phyloP scores from a whole-genome alignment of 179 eudicot genomes.

The Silene coronaria region DNA sequence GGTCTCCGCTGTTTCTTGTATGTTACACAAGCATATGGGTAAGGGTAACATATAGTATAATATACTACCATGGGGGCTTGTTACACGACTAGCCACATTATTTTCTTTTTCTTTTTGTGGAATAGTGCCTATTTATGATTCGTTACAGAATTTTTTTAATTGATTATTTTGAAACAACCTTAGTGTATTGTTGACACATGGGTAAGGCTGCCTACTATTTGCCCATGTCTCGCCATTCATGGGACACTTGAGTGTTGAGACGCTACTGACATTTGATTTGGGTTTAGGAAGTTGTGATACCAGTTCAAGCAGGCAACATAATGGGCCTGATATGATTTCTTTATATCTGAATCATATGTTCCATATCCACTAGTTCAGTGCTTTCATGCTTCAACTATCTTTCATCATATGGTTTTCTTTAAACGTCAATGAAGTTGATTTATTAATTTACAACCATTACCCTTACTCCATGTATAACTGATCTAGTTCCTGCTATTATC shows the following conservation, averaged over 20 bases:
- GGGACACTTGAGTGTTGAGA: too few relatives aligned
- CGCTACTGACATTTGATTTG: background rate
- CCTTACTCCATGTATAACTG: background rate
- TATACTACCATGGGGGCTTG: too few relatives aligned
- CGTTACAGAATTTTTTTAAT: background rate
- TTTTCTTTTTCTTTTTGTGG: background rate
- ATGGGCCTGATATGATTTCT: background rate
- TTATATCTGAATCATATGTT: background rate
- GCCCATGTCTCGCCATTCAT: background rate
- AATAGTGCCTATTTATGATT: background rate
- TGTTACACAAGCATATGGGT: too few relatives aligned
- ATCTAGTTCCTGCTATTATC: background rate
- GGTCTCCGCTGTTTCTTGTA: too few relatives aligned
- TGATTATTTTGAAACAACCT: background rate
- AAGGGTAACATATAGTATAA: too few relatives aligned
- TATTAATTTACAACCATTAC: background rate
- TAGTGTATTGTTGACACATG: background rate
- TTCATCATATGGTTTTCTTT: background rate
- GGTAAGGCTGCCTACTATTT: background rate
- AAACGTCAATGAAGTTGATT: background rate
- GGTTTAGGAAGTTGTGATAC: background rate
- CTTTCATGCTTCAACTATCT: background rate
- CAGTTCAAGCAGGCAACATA: background rate
- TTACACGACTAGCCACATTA: too few relatives aligned
- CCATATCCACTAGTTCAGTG: background rate